Evolutionary conservation across 2,329 filamentous ascomycete species (phyloP).

Genomic region (Venturia pyrina): DNA sequence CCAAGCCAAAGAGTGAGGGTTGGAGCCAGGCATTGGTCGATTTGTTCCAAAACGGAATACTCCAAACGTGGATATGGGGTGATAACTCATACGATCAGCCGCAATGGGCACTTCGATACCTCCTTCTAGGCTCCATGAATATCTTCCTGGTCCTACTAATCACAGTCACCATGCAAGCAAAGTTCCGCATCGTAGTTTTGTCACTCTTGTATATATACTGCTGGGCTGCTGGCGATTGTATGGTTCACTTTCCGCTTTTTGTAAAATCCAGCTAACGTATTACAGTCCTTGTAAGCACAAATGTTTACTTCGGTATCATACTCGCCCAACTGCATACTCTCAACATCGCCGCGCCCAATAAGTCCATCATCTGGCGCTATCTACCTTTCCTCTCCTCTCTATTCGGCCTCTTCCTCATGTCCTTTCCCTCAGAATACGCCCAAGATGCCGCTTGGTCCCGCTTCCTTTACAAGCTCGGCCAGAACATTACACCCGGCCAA

Average conservation of each 20-base stretch:
- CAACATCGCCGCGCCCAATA: slow-evolving; percentile 17
- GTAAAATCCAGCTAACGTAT: neutral
- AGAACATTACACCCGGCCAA: slow-evolving; percentile 15
- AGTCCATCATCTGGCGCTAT: slow-evolving; percentile 15
- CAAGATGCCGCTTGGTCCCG: slow-evolving; percentile 19
- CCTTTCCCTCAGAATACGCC: slow-evolving; percentile 19
- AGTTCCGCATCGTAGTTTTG: slow-evolving; percentile 40
- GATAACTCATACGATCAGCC: slow-evolving; percentile 46
- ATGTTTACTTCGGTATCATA: slow-evolving; percentile 21
- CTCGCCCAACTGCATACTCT: slow-evolving; percentile 20
- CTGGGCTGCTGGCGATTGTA: slow-evolving; percentile 26
- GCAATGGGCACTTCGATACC: slow-evolving; percentile 48
- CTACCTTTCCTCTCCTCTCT: slow-evolving; percentile 18
- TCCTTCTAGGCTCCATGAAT: slow-evolving; percentile 45
- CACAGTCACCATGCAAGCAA: slow-evolving; percentile 39
- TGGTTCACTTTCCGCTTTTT: slow-evolving; percentile 9
- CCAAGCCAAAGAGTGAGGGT: slow-evolving; percentile 13
- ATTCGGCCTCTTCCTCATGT: slow-evolving; percentile 19
- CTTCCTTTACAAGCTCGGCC: slow-evolving; percentile 13
- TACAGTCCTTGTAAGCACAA: slow-evolving; percentile 15
- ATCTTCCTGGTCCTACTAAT: slow-evolving; percentile 45
- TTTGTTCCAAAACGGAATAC: slow-evolving; percentile 13
- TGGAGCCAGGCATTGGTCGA: slow-evolving; percentile 31
- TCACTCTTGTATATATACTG: slow-evolving; percentile 41
- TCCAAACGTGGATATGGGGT: slow-evolving; percentile 37